Evolutionary conservation across 345 rosid genomes (phyloP), one percentile per base, ranked within the genome.

Genomic region (Brassica rapa): DNA sequence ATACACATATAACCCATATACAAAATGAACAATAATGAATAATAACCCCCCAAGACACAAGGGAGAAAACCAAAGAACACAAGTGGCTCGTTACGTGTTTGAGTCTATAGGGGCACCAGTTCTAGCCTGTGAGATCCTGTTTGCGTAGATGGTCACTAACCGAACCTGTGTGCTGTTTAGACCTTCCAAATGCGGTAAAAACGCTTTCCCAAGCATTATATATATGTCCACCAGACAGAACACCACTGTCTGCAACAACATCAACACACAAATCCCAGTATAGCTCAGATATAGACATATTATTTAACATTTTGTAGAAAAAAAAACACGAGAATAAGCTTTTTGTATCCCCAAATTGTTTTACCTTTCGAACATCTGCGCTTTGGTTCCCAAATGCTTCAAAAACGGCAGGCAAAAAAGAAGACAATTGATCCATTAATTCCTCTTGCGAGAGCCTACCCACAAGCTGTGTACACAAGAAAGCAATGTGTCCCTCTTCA

Each of bases 331-430:
- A 19, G 21, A 19, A 19, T 19, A 19, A 19, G 21, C 21, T 19
- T 19, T 19, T 19, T 19, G 21, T 19, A 30, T 30, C 33, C 4
- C 10, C 14, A 14, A 43, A 32, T 70, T 70, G 3, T 53, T 53
- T 49, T 88, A 93, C 99, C 99, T 95, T 95, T 43, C 99, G 96
- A 55, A 95, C 94, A 71, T 95, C 99, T 62, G 98, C 96, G 84
- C 99, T 95, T 86, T 84, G 98, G 87, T 84, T 93, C 51, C 96
- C 96, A 76, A 95, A 95, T 70, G 99, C 99, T 87, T 95, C 99
- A 72, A 95, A 95, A 43, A 93, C 88, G 32, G 96, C 94, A 53
- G 98, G 99, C 74, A 95, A 84, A 84, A 95, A 95, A 15, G 96
- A 93, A 2, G 97, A 87, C 72, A 95, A 83, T 72, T 95, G 96